These are phyloP conservation scores for Tulasnella sp. DNA, from an alignment of 768 basidiomycete species.

Conservation along the genomic window DNA sequence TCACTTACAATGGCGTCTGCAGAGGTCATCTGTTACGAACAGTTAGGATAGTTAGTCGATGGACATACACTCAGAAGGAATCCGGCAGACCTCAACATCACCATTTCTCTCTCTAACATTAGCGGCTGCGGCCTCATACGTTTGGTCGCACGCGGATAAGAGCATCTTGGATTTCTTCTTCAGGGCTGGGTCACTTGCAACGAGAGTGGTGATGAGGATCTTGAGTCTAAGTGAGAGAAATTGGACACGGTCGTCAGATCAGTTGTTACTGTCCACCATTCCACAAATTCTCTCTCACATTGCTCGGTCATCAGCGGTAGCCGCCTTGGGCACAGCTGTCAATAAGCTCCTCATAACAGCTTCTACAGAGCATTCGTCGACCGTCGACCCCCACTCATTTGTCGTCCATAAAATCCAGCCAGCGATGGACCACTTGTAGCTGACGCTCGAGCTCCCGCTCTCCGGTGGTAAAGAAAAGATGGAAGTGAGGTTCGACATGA, in stretches of 20 bases:
- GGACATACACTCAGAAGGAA: background rate
- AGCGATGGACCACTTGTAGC: constrained; percentile 54
- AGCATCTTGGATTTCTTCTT: constrained; percentile 3
- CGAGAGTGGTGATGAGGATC: background rate
- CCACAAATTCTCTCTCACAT: background rate
- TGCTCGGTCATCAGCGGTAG: background rate
- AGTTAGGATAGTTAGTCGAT: background rate
- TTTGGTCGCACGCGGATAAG: background rate
- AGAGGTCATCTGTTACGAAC: background rate
- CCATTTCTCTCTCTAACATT: background rate
- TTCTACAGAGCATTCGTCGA: constrained; percentile 25
- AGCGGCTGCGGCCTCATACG: background rate
- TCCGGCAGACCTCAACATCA: background rate
- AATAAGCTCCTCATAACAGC: constrained; percentile 23
- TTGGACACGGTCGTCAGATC: background rate
- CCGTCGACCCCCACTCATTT: constrained; percentile 33
- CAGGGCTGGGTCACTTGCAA: background rate
- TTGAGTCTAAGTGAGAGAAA: background rate
- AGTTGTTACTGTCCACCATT: background rate
- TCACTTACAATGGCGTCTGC: background rate
- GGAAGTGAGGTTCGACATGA: constrained; percentile 41
- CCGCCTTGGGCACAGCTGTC: background rate
- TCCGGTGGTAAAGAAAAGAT: constrained; percentile 4
- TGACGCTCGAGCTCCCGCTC: constrained; percentile 26
- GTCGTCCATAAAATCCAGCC: constrained; percentile 63